Evolutionary conservation across 2,329 filamentous ascomycete genomes (phyloP), one percentile per base, ranked within the genome.

Genomic region (Lasiodiplodia hormozganensis): DNA sequence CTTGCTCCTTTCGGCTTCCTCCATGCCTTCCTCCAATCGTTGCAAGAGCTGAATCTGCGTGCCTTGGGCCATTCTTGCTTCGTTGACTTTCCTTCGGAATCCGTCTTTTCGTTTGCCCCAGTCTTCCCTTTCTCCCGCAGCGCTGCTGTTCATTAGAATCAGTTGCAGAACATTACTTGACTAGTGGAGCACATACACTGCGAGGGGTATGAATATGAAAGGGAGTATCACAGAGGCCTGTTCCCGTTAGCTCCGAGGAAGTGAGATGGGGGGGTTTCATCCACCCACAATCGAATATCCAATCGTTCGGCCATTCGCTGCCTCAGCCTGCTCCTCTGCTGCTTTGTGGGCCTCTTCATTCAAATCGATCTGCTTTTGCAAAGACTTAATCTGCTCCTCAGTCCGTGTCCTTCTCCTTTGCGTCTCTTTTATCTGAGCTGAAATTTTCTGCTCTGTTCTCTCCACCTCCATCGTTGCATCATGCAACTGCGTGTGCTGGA

Each of bases 321-420:
- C 47, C 7, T 52, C 47, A 5, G 43, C 60, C 23, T 64, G 28
- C 25, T 64, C 28, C 12, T 31, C 25, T 3, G 60, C 60, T 12
- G 28, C 38, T 51, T 25, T n/a, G 11, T 64, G 28, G 2, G 60
- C 47, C 18, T 36, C 43, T n/a, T 52, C 28, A n/a, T 64, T n/a
- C n/a, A 52, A n/a, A 10, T 64, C 60, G 4, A 64, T 64, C 60
- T 64, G 60, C 3, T 28, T 52, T 34, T 64, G 43, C n/a, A 64
- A 31, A n/a, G 60, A 64, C n/a, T 38, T n/a, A 11, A 64, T 34
- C 7, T 64, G 60, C 16, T 52, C 60, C 38, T 64, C 60, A 2
- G 47, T 64, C 14, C 31, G 43, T 3, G 18, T 4, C 18, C 31
- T 52, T 25, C 60, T 64, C 47, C 28, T 31, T 21, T 64, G 25